phyloP scores from a whole-genome alignment of 2,329 filamentous ascomycete genomes.

The Claviceps spartinae region DNA sequence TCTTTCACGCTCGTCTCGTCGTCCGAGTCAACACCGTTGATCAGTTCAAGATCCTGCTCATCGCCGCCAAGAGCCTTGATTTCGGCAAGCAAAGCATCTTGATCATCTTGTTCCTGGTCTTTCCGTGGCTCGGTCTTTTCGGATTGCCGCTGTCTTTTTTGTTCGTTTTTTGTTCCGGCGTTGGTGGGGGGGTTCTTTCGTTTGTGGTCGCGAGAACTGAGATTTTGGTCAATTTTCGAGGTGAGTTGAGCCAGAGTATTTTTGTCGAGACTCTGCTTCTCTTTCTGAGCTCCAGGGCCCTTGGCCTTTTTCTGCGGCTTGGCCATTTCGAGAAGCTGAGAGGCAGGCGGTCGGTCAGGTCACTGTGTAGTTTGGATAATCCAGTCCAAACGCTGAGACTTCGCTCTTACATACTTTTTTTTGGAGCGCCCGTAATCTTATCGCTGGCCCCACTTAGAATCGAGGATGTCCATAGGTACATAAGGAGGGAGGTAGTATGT shows the following conservation, averaged over 20 bases:
- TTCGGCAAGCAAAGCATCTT: constrained; percentile 42
- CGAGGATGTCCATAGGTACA: neutral
- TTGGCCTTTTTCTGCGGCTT: constrained; percentile 26
- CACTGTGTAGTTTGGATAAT: neutral
- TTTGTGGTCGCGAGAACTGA: constrained; percentile 30
- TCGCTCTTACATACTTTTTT: constrained; percentile 8
- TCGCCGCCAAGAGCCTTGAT: constrained; percentile 53
- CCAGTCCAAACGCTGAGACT: neutral
- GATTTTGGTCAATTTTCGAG: constrained; percentile 40
- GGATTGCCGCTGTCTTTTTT: constrained; percentile 25
- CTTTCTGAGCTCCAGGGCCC: constrained; percentile 13
- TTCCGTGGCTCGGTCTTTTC: constrained; percentile 12
- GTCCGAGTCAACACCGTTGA: constrained; percentile 36
- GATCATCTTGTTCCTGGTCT: constrained; percentile 14
- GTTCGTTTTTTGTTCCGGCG: constrained; percentile 18
- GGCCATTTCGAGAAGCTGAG: constrained; percentile 14
- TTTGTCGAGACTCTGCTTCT: constrained; percentile 28
- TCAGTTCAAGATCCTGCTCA: constrained; percentile 48
- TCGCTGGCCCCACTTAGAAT: constrained; percentile 5
- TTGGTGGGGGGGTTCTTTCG: constrained; percentile 28
- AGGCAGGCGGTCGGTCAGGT: neutral
- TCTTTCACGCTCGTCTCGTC: constrained; percentile 22
- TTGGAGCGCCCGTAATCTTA: constrained; percentile 7
- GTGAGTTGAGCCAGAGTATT: constrained; percentile 39
- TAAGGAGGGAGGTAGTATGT: neutral